These are phyloP conservation scores for Areca catechu DNA, from an alignment of 176 grass and related monocot genomes.

Conservation along the genomic window DNA sequence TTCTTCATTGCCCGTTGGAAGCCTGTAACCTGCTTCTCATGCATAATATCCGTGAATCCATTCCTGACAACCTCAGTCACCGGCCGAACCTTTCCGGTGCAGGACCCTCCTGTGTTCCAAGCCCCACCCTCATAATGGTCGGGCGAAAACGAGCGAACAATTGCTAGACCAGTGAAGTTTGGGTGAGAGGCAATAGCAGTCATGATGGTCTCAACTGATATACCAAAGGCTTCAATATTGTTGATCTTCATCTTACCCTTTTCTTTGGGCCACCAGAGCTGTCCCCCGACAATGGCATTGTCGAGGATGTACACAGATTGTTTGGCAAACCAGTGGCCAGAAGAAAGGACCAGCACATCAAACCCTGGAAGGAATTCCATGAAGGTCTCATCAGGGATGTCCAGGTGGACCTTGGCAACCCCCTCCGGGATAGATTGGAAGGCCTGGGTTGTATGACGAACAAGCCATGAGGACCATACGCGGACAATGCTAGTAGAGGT, in stretches of 20 bases:
- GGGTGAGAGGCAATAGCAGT: slow-evolving; percentile 54
- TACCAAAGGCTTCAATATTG: slow-evolving; percentile 65
- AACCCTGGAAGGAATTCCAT: slow-evolving; percentile 70
- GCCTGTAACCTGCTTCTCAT: slow-evolving; percentile 50
- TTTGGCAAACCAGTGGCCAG: slow-evolving; percentile 93
- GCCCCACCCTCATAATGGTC: slow-evolving; percentile 91
- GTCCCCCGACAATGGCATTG: slow-evolving; percentile 59
- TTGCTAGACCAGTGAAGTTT: slow-evolving; percentile 71
- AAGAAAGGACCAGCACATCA: slow-evolving; percentile 88
- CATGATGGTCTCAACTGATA: slow-evolving; percentile 71
- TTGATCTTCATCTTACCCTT: slow-evolving; percentile 69
- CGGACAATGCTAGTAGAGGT: slow-evolving; percentile 63
- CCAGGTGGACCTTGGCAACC: slow-evolving; percentile 76
- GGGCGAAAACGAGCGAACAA: slow-evolving; percentile 74
- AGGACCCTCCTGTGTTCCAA: slow-evolving; percentile 90
- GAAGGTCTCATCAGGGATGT: slow-evolving; percentile 68
- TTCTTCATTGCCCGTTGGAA: slow-evolving; percentile 58
- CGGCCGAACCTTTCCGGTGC: slow-evolving; percentile 68
- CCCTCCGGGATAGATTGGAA: slow-evolving; percentile 50
- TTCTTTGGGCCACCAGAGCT: slow-evolving; percentile 73
- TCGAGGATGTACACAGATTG: slow-evolving; percentile 60
- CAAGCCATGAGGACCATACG: slow-evolving; percentile 93
- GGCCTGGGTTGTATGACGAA: slow-evolving; percentile 45
- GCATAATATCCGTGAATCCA: slow-evolving; percentile 69
- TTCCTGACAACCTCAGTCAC: slow-evolving; percentile 44